These are phyloP conservation scores for Lipomyces sp. DNA, from an alignment of 805 yeast genomes.

Conservation along the genomic window DNA sequence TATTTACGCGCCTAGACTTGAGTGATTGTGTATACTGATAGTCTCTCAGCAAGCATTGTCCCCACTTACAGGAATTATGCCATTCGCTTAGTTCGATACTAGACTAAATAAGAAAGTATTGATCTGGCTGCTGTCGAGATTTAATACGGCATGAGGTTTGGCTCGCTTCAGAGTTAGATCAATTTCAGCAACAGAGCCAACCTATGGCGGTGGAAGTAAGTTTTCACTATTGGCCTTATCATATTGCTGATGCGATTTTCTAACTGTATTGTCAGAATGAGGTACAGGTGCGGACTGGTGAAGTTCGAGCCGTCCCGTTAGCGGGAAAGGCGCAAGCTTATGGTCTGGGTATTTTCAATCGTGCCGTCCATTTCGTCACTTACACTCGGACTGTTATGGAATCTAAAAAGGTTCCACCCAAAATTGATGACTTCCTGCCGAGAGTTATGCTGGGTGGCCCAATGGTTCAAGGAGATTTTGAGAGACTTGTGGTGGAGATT, in stretches of 20 bases:
- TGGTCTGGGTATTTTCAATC: slow-evolving; percentile 6
- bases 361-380: slow-evolving; percentile 19
- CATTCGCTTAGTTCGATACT: neutral
- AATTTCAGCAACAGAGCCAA: neutral
- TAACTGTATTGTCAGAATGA: too few relatives aligned
- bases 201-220: slow-evolving; percentile 1
- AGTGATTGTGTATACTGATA: neutral
- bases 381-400: slow-evolving; percentile 18
- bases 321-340: neutral
- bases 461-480: slow-evolving; percentile 12
- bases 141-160: neutral
- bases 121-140: neutral
- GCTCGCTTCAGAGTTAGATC: neutral
- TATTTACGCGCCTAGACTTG: neutral
- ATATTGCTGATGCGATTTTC: neutral
- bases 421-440: slow-evolving; percentile 15
- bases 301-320: neutral
- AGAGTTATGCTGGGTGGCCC: slow-evolving; percentile 14
- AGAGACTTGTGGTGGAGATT: slow-evolving; percentile 19
- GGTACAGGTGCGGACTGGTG: neutral
- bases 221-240: neutral
- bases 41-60: neutral
- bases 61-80: too few relatives aligned
- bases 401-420: slow-evolving; percentile 1
- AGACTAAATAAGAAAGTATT: neutral